phyloP scores from a whole-genome alignment of 768 basidiomycete species.

The Russula vinacea region DNA sequence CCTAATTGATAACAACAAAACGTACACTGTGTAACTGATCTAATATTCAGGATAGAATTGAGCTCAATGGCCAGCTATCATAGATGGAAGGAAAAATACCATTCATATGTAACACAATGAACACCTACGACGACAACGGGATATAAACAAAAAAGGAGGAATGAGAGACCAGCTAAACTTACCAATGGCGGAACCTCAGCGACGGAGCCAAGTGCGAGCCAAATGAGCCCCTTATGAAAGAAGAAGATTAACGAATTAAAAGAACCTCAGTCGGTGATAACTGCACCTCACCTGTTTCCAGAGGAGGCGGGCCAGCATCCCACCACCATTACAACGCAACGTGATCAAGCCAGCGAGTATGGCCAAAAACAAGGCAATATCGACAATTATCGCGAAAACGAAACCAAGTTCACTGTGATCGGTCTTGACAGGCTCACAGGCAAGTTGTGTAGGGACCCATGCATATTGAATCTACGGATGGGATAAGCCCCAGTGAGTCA shows the following conservation, averaged over 20 bases:
- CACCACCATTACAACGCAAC: not conserved
- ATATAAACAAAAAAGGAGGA: not conserved
- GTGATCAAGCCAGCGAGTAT: conserved; percentile 10
- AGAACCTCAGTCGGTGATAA: not conserved
- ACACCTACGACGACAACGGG: not conserved
- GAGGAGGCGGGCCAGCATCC: not conserved
- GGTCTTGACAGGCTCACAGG: not conserved
- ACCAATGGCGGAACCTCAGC: not conserved
- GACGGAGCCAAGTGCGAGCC: not conserved
- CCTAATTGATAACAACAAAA: not conserved
- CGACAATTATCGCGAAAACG: not conserved
- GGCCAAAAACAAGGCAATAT: conserved; percentile 1
- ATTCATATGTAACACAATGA: not conserved
- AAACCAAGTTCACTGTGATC: not conserved
- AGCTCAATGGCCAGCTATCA: not conserved
- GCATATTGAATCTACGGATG: not conserved
- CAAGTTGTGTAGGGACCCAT: not conserved
- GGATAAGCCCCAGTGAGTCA: not conserved
- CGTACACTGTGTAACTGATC: not conserved
- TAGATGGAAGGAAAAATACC: not conserved
- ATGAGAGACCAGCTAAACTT: not conserved
- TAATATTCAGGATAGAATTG: not conserved
- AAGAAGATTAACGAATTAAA: not conserved
- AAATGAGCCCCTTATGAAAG: not conserved
- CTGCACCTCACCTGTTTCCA: not conserved